phyloP scores from a whole-genome alignment of 352 stramenopile genomes.

The Pythium guiyangense region DNA sequence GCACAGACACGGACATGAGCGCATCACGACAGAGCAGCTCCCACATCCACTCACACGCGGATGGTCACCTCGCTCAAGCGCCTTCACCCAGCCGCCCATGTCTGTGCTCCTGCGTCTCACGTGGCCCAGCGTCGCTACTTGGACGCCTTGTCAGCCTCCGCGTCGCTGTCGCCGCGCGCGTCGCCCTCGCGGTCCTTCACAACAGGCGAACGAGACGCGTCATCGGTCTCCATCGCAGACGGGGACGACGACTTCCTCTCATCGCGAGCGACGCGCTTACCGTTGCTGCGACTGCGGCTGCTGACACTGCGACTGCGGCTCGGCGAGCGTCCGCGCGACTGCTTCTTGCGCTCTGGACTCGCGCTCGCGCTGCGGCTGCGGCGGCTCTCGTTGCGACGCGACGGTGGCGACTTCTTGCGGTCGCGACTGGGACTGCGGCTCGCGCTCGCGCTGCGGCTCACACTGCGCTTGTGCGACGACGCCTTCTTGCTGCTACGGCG shows the following conservation, averaged over 20 bases:
- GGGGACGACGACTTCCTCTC: conserved; percentile 16
- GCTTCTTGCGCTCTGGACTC: no score
- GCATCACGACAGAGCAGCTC: conserved; percentile 1
- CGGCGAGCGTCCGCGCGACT: conserved; percentile 1
- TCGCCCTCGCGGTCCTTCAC: not conserved
- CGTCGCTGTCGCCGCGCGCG: not conserved
- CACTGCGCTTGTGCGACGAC: conserved; percentile 1
- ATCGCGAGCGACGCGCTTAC: no score
- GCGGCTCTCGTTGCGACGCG: conserved; percentile 4
- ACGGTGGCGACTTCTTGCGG: not conserved
- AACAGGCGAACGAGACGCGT: not conserved
- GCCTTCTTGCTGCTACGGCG: conserved; percentile 16
- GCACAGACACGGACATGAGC: conserved; percentile 7
- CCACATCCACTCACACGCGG: no score
- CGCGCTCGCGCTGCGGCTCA: conserved; percentile 23
- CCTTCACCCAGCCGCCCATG: no score
- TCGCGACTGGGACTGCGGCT: conserved; percentile 33
- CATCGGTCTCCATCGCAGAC: conserved; percentile 5
- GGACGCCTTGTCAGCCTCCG: conserved; percentile 4
- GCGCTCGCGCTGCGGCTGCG: conserved; percentile 27
- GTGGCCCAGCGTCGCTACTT: conserved; percentile 6
- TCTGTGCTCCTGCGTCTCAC: no score
- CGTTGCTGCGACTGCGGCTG: conserved; percentile 16
- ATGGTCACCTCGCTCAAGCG: no score
- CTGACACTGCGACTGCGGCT: conserved; percentile 26